Evolutionary conservation across 2,329 filamentous ascomycete species (phyloP), one percentile per base, ranked within the genome.

Genomic region (Colletotrichum orbiculare): DNA sequence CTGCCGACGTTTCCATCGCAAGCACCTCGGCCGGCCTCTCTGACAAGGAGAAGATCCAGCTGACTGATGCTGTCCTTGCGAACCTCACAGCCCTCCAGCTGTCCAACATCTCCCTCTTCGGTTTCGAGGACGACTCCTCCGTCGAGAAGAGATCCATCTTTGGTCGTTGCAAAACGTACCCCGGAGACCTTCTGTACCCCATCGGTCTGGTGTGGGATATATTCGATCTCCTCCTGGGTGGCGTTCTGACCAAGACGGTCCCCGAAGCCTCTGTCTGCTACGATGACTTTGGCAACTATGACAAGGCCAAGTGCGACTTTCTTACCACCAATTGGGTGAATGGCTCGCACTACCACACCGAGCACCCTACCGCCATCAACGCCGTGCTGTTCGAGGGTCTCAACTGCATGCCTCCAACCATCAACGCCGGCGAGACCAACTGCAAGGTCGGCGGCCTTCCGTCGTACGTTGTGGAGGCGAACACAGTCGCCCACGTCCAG

Each of bases 391-490:
- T 71, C 39, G 68, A 73, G 57, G 72, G 73, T 10, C 45, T 59
- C 12, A 74, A 68, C 34, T 74, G 73, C 56, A 68, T 71, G 66
- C 71, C 72, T 6, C 71, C 70, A 2, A 38, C 61, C 3, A 49
- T 67, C 50, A 65, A 67, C 42, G 45, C 54, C 12, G 61, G 60
- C 13, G 61, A 64, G 55, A 66, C 60, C 34, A 46, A 55, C 41
- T 67, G 64, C 61, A 54, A 42, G 42, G 64, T 67, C 25, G 64
- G 61, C 25, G 64, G 64, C 10, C 47, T 64, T 35, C 64, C 64
- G 6, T 66, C 64, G 35, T 79, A 74, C 57, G 77, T 79, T 3
- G 69, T 79, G 0, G 74, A 79, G 50, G 77, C 73, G 2, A 78
- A 74, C 1, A 74, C 69, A 6, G 68, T 74, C 0, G 73, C 75